phyloP scores from a whole-genome alignment of 148 eudicot genomes.

The Persicaria maculosa region DNA sequence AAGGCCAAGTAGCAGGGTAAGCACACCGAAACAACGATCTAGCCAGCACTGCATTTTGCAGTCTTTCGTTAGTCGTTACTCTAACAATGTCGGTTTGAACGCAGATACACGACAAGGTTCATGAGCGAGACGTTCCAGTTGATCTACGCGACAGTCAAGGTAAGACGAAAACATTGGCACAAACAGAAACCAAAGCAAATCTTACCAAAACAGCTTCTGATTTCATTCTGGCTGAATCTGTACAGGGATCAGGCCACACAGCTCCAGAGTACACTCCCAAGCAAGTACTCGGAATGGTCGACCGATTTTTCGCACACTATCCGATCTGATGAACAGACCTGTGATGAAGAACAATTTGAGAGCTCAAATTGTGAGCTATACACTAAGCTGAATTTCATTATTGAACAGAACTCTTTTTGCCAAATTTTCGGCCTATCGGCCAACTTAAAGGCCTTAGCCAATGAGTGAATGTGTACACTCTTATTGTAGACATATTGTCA shows the following conservation, averaged over 20 bases:
- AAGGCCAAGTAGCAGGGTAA: slow-evolving; percentile 33
- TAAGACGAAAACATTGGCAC: background rate
- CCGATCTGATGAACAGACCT: background rate
- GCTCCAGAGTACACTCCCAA: slow-evolving; percentile 4
- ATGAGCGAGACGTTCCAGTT: slow-evolving; percentile 16
- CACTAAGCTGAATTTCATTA: no score
- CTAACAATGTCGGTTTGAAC: background rate
- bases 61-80: background rate
- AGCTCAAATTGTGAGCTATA: no score
- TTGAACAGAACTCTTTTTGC: no score
- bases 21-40: background rate
- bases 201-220: background rate
- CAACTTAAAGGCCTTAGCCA: no score
- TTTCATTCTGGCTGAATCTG: background rate
- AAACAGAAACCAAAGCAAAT: no score
- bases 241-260: slow-evolving; percentile 7
- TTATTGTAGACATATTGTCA: no score
- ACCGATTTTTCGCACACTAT: slow-evolving; percentile 6
- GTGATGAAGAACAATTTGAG: no score
- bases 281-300: background rate
- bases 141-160: slow-evolving; percentile 33
- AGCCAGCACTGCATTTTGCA: background rate
- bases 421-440: no score
- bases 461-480: no score
- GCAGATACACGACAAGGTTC: slow-evolving; percentile 22